Percentiles rank a stretch among this genome's conserved stretches.
These are phyloP conservation scores for Carex parvula DNA, from an alignment of 176 grass and related monocot species.

Conservation along the genomic window DNA sequence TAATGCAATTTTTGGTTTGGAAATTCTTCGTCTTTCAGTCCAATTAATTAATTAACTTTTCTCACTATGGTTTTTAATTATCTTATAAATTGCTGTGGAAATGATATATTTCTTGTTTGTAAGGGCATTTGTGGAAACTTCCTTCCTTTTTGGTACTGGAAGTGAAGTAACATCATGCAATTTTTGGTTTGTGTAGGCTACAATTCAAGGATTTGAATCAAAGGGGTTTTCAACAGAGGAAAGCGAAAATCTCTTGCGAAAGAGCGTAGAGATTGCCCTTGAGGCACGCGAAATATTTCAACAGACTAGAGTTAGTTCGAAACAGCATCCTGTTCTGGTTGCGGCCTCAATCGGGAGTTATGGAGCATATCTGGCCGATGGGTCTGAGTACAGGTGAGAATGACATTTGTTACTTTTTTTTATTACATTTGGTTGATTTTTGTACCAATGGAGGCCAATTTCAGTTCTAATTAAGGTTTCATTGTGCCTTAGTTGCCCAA, in stretches of 20 bases:
- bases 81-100: too few relatives aligned
- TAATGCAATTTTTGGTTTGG: neutral
- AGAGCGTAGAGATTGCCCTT: slow-evolving; percentile 71
- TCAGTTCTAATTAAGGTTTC: neutral
- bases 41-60: neutral
- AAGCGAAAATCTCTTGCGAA: slow-evolving; percentile 57
- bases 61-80: neutral
- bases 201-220: slow-evolving; percentile 78
- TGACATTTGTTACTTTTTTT: neutral
- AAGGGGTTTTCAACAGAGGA: slow-evolving; percentile 71
- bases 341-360: slow-evolving; percentile 94
- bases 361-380: slow-evolving; percentile 95
- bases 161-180: neutral
- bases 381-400: slow-evolving; percentile 86
- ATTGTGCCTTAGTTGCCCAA: neutral
- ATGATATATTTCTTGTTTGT: neutral
- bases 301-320: slow-evolving; percentile 31
- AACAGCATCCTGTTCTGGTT: slow-evolving; percentile 56
- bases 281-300: slow-evolving; percentile 72
- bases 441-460: too few relatives aligned
- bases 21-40: neutral
- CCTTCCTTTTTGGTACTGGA: neutral
- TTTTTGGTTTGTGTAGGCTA: slow-evolving; percentile 47
- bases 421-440: neutral
- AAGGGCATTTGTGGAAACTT: neutral